Base-by-base conservation (phyloP, 495 filamentous ascomycete species). In the Tetracladium setigerum region DNA sequence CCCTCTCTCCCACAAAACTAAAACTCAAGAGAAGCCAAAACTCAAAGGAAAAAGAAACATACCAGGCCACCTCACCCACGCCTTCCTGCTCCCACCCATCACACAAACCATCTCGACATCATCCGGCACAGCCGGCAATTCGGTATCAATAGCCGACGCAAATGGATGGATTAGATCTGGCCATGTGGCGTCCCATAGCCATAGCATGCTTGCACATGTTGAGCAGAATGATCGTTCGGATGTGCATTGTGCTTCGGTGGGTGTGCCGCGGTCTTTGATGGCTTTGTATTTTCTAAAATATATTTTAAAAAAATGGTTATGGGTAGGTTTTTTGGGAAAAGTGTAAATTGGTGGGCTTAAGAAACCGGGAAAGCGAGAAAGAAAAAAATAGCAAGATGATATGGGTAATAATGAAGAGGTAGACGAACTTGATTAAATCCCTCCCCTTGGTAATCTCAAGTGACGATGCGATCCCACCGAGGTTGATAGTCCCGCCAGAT, bases 91-190 rank as follows among this genome's bases (percentile, higher is more conserved):
- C 27, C 59, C 50, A 14, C 45, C 63, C 66, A 66, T 67, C 12
- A 75, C 59, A 52, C 74, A 78, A 41, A 74, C 64, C 71, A 77
- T 78, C 55, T 73, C 69, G n/a, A n/a, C n/a, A n/a, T n/a, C n/a
- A 30, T 69, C 67, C 1, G 76, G 73, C 13, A 56, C 63, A n/a
- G n/a, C n/a, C 1, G 71, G 72, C 49, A 79, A 40, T 22, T 71
- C 66, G 4, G 73, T 73, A 58, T 79, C 75, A 46, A 79, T 77
- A 36, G 73, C 76, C 15, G 73, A 69, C 1, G 73, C 70, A 61
- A 78, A 79, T 0, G 74, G 76, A 53, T 77, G 74, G 47, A 77
- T 74, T 41, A 78, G 42, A 48, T 78, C 73, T 6, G 73, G 73
- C 73, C 70, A 78, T 18, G 68, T 61, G 24, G 63, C 53, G 50